Base-by-base conservation (phyloP, 345 rosid genomes). In the Pelargonium nanum region DNA sequence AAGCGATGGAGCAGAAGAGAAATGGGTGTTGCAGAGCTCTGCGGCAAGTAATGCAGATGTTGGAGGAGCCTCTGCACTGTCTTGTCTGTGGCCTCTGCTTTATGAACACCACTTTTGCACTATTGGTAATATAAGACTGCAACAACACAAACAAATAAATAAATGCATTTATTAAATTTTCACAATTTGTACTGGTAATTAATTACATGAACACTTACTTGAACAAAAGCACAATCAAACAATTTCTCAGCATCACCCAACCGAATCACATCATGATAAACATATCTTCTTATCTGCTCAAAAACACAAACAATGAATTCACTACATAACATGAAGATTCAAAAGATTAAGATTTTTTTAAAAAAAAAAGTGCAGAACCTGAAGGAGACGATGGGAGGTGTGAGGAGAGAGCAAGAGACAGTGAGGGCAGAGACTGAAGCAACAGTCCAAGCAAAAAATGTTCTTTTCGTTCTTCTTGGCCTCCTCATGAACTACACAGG, bases 81-180 rank as follows among this genome's bases (percentile, higher is more conserved):
- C 81, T 73, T 40, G 81, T 63, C 63, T 78, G 77, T 22, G 87
- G 79, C 68, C 90, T 74, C 45, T 76, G 71, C 58, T 78, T 82
- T 67, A 81, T 57, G 57, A 84, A 84, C n/a, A 84, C 75, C 64
- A 84, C 90, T 65, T 84, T 84, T 9, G 85, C 85, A 59, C 77
- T 78, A 71, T 84, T 84, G 22, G 83, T 81, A 2, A 77, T 84
- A 78, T 84, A 84, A 30, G 87, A 65, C 90, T 84, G 80, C 1
- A 54, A 15, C 53, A 2, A 68, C 17, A 44, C 19, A 50, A 45
- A 34, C 22, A 52, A 9, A 56, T 20, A 16, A 25, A 48, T 0
- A 19, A 57, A 30, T 15, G 7, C 21, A 55, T 7, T 1, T 9
- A 57, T 50, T 19, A 50, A 10, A n/a, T n/a, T 16, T 21, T 50